Evolutionary conservation across 805 yeast species (phyloP).

Genomic region (Myxozyma lipomycoides): DNA sequence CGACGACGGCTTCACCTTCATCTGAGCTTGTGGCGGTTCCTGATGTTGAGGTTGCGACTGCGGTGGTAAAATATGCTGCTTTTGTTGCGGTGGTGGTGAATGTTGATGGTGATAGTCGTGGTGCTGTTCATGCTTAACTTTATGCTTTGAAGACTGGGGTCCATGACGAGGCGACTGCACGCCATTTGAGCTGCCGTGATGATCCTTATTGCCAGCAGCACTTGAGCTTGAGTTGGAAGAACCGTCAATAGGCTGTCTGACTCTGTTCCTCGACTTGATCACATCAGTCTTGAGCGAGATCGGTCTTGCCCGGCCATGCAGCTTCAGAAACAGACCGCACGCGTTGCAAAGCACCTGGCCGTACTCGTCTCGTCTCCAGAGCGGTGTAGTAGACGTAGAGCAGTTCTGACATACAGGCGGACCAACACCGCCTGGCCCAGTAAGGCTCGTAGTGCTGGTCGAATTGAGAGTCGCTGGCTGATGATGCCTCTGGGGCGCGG

Average conservation of each 20-base stretch:
- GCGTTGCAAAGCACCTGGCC: slow-evolving; percentile 92
- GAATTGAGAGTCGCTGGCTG: background rate
- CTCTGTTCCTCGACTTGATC: slow-evolving; percentile 84
- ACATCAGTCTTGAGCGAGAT: slow-evolving; percentile 87
- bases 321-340: slow-evolving; percentile 81
- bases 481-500: background rate
- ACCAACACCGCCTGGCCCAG: too few species aligned
- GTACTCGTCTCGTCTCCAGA: slow-evolving; percentile 92
- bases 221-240: background rate
- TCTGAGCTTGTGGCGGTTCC: slow-evolving; percentile 8
- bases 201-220: background rate
- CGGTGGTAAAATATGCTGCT: background rate
- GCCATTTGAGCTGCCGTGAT: background rate
- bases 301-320: slow-evolving; percentile 91
- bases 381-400: slow-evolving; percentile 86
- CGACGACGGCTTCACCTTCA: too few species aligned
- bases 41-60: background rate
- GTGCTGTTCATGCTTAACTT: background rate
- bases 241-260: slow-evolving; percentile 40
- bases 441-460: slow-evolving; percentile 11
- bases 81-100: slow-evolving; percentile 1
- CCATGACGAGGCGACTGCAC: background rate
- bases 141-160: background rate
- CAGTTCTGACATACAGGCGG: slow-evolving; percentile 78
- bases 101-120: background rate